Conservation (phyloP, 192 early-diverging fungal genomes). For the Phlyctochytrium planicorne region DNA sequence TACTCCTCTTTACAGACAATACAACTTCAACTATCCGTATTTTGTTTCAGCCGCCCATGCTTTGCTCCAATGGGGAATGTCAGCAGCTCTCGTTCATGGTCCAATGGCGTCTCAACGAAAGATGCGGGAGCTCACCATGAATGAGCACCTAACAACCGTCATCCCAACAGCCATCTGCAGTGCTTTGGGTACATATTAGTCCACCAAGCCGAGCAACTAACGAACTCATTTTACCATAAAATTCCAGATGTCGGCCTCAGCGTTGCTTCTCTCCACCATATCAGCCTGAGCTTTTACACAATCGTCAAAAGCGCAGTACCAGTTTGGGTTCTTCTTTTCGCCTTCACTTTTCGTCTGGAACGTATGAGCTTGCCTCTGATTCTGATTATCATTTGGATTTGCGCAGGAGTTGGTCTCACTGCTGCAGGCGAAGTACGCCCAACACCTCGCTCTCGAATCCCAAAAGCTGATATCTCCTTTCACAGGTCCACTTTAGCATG, state of each 20-base stretch:
- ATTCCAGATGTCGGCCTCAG: background rate
- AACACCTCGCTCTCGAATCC: background rate
- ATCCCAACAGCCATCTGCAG: background rate
- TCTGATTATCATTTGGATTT: slow-evolving; percentile 76
- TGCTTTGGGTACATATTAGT: background rate
- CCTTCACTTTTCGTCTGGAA: slow-evolving; percentile 85
- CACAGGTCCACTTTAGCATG: no score
- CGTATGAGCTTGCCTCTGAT: slow-evolving; percentile 61
- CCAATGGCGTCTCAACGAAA: no score
- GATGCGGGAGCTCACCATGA: slow-evolving; percentile 1
- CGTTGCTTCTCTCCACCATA: slow-evolving; percentile 8
- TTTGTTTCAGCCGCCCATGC: background rate
- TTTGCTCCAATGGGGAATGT: background rate
- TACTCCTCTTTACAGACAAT: background rate
- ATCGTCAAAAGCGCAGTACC: slow-evolving; percentile 57
- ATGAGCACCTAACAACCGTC: background rate
- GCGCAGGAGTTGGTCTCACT: slow-evolving; percentile 83
- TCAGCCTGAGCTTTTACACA: slow-evolving; percentile 72
- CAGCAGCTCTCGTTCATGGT: no score
- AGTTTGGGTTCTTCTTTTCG: slow-evolving; percentile 74
- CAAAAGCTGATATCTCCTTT: background rate
- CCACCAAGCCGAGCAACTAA: background rate
- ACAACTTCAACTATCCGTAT: slow-evolving; percentile 8
- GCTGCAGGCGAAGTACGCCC: slow-evolving; percentile 60
- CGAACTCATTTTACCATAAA: background rate